Evolutionary conservation across 148 eudicot genomes (phyloP), one percentile per base, ranked within the genome.

Genomic region (Dianthus caryophyllus): DNA sequence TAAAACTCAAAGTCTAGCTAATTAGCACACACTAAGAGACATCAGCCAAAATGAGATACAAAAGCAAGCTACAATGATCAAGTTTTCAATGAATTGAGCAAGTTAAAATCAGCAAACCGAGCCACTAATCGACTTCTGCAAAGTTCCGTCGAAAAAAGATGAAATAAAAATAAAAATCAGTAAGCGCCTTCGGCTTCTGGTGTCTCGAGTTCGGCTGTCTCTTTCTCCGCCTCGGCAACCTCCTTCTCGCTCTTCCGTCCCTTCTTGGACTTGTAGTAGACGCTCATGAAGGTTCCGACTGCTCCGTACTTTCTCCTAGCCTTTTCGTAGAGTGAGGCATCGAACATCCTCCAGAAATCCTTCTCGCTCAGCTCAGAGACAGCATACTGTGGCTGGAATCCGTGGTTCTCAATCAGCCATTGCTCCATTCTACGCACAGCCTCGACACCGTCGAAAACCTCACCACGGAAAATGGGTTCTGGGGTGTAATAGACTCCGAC

Each of bases 271-370:
- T 88, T 91, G 74, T 91, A 88, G 65, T 91, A 91, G 33, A 91
- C 91, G 30, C 91, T 86, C 97, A 86, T 88, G 74, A 91, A 88
- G 22, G 91, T 91, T 21, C 95, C 95, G 15, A 91, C 82, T 55
- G 97, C 97, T 56, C 80, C 83, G 24, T 91, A 91, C 80, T 78
- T 91, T 60, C 61, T 83, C 75, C 97, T 84, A 69, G 85, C 72
- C 44, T 81, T 79, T 84, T 91, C 97, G 17, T 91, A 88, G 0
- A 91, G 82, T 2, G 80, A 83, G 8, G 84, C 86, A 73, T 88
- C 96, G 64, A 91, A 91, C 97, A 91, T 91, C 63, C 81, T 86
- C 97, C 96, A 86, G 75, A 88, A 91, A 64, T 71, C 79, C 84
- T 91, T 91, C 79, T 86, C 97, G 0, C 20, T 58, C 4, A 91